These are phyloP conservation scores for Colletotrichum sp. DNA, from an alignment of 2,329 filamentous ascomycete species.

Conservation along the genomic window DNA sequence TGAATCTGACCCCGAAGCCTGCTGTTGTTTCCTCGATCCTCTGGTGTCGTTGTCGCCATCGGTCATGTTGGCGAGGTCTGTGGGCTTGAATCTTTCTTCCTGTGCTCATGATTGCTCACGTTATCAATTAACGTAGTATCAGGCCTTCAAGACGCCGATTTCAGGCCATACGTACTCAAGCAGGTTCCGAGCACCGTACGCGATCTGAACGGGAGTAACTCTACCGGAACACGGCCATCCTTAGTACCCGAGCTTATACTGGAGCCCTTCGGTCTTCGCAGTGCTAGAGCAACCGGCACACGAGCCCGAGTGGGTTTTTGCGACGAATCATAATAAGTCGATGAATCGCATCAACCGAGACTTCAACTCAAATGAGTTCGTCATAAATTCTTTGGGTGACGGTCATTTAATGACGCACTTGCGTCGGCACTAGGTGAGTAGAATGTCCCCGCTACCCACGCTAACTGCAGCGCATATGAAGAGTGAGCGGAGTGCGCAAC, in stretches of 20 bases:
- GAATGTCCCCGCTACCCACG: no score
- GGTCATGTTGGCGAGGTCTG: neutral
- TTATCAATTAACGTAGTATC: neutral
- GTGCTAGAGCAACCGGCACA: neutral
- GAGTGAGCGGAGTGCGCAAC: no score
- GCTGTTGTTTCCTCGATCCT: neutral
- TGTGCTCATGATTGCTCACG: neutral
- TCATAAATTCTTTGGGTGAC: no score
- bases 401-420: no score
- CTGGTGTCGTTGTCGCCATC: neutral
- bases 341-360: no score
- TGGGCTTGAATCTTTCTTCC: neutral
- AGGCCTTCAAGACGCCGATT: neutral
- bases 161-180: neutral
- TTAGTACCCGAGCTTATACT: neutral
- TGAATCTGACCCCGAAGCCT: neutral
- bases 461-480: no score
- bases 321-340: neutral
- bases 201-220: neutral
- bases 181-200: neutral
- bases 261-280: neutral
- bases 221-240: neutral
- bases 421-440: no score
- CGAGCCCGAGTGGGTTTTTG: neutral
- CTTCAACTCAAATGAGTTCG: no score